These are phyloP conservation scores for Salmacisia buchloeana DNA, from an alignment of 1,284 basidiomycete genomes.

Conservation along the genomic window DNA sequence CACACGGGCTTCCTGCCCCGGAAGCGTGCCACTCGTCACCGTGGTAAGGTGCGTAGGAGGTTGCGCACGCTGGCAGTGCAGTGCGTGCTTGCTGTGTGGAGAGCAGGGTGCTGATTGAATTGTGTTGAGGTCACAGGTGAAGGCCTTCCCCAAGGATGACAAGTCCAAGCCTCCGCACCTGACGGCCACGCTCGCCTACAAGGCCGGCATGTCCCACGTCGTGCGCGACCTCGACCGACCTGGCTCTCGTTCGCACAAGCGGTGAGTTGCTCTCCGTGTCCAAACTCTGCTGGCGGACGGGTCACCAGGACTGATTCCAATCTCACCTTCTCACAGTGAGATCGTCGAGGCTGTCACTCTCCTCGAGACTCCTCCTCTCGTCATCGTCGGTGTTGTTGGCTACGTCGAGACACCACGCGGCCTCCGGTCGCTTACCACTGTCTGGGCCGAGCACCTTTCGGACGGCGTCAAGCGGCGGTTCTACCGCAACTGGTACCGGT, in stretches of 20 bases:
- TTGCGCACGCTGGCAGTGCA: too few species aligned
- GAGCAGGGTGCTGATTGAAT: too few species aligned
- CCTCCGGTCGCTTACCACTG: constrained; percentile 73
- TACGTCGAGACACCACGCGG: constrained; percentile 99
- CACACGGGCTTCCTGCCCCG: constrained; percentile 50
- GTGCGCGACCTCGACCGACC: constrained; percentile 99
- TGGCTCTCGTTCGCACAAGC: constrained; percentile 61
- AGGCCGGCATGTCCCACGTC: constrained; percentile 99
- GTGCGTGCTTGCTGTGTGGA: too few species aligned
- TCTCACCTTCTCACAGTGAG: too few species aligned
- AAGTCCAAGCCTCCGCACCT: constrained; percentile 98
- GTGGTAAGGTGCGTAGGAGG: constrained; percentile 41
- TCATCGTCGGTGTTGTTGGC: constrained; percentile 96
- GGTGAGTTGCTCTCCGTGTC: constrained; percentile 11
- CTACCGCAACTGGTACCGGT: constrained; percentile 99
- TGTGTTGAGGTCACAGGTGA: too few species aligned
- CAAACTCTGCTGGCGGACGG: neutral
- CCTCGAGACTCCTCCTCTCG: constrained; percentile 94
- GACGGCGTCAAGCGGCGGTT: constrained; percentile 95
- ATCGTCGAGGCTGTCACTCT: constrained; percentile 96
- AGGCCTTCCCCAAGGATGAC: constrained; percentile 70
- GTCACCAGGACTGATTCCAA: constrained; percentile 98
- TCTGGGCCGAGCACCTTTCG: constrained; percentile 64
- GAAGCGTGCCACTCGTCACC: constrained; percentile 50
- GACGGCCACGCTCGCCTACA: constrained; percentile 98